Evolutionary conservation across 2,329 filamentous ascomycete genomes (phyloP), one percentile per base, ranked within the genome.

Genomic region (Cercospora sp.): DNA sequence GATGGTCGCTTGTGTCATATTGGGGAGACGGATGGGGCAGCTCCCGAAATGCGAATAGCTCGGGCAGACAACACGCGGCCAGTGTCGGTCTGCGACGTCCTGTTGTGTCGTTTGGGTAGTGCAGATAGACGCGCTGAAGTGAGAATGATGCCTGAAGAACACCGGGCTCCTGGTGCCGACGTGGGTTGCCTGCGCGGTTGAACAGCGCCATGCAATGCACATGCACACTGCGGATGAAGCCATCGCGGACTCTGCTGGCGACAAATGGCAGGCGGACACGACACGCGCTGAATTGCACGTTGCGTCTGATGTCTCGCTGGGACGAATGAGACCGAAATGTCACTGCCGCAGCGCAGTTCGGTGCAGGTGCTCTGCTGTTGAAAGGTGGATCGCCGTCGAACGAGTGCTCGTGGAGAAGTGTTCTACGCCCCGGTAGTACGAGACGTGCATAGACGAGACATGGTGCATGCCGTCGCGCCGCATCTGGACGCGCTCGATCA

Each of bases 161-260:
- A 43, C 71, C 67, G 68, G 69, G 69, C 66, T 71, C 69, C 71
- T 64, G 61, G 70, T 60, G 37, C n/a, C 61, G 63, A 57, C 51
- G 63, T 59, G 66, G 58, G 60, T 62, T 37, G 62, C 16, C n/a
- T 30, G 64, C 45, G 21, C 45, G 59, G 13, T 69, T 68, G 60
- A 68, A 67, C 70, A 66, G 63, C 66, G 65, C 61, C 9, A 34
- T 55, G 37, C 26, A 55, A 64, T 43, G 62, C 49, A 64, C 30
- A 58, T 58, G 28, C 32, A 57, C 49, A 24, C 30, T 43, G 64
- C 63, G 40, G 66, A 37, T 59, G 61, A 49, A 34, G 61, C 21
- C 18, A 45, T 53, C 40, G 21, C 32, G 61, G 30, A 40, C 63
- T 60, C 61, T 45, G 26, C 45, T 67, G 66, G 68, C 66, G 51